phyloP scores from a whole-genome alignment of 352 stramenopile species.

The Phytophthora vignae region DNA sequence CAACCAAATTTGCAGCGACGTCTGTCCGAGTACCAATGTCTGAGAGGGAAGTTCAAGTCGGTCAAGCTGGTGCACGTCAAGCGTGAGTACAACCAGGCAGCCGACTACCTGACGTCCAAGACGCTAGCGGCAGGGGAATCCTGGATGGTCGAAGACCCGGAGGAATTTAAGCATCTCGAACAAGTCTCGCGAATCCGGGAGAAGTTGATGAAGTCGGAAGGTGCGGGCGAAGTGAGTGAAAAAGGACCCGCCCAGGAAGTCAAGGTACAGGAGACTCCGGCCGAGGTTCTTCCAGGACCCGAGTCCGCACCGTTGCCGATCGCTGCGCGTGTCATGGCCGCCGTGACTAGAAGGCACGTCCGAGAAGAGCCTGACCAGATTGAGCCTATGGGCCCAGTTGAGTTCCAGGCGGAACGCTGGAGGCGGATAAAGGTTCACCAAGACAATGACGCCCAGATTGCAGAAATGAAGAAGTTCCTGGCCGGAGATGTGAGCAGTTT shows the following conservation, averaged over 20 bases:
- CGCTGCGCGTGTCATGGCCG: not conserved
- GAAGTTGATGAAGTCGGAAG: constrained; percentile 2
- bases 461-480: constrained; percentile 5
- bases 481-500: not conserved
- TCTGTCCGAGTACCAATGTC: not conserved
- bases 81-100: constrained; percentile 8
- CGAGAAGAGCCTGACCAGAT: not conserved
- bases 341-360: not conserved
- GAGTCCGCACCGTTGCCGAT: not conserved
- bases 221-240: not conserved
- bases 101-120: constrained; percentile 8
- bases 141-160: not conserved
- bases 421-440: constrained; percentile 3
- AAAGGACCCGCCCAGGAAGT: not conserved
- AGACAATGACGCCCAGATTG: not conserved
- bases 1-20: not conserved
- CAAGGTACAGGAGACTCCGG: no score
- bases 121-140: not conserved
- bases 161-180: constrained; percentile 4
- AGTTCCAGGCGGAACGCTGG: constrained; percentile 13
- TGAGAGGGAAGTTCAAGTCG: constrained; percentile 3
- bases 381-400: not conserved
- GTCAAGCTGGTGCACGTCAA: constrained; percentile 12
- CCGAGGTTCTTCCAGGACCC: not conserved
- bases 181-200: constrained; percentile 3